phyloP scores from a whole-genome alignment of 768 basidiomycete genomes.

The Tylopilus plumbeoviolaceoides region DNA sequence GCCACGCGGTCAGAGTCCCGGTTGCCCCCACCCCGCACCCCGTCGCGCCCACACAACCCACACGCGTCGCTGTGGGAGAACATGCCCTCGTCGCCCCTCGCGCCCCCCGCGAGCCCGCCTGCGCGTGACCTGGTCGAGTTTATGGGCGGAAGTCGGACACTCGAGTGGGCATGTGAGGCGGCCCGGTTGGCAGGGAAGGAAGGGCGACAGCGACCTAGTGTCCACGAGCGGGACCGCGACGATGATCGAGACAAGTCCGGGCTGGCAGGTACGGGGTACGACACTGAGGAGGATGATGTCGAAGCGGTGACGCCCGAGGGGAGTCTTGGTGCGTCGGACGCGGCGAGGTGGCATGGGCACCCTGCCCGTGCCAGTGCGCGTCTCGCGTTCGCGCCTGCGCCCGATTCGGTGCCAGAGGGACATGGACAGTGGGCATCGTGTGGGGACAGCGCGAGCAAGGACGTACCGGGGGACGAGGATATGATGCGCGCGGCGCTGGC shows the following conservation, averaged over 20 bases:
- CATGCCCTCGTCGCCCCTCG: conserved; percentile 43
- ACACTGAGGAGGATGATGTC: conserved; percentile 58
- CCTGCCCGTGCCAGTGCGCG: too few relatives aligned
- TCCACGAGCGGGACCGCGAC: conserved; percentile 6
- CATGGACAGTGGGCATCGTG: not conserved
- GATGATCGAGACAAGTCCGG: conserved; percentile 8
- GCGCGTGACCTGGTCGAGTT: conserved; percentile 31
- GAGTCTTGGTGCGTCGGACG: conserved; percentile 41
- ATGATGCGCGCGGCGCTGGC: conserved; percentile 69
- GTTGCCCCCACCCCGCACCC: conserved; percentile 27
- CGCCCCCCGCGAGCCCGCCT: conserved; percentile 30
- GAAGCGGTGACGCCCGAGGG: conserved; percentile 65
- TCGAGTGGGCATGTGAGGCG: conserved; percentile 37
- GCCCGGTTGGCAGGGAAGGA: conserved; percentile 48
- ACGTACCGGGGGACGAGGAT: conserved; percentile 48
- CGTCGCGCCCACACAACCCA: conserved; percentile 28
- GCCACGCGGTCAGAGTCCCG: conserved; percentile 31
- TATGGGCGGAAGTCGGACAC: conserved; percentile 24
- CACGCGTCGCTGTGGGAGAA: conserved; percentile 30
- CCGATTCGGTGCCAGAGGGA: not conserved
- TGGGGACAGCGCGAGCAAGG: conserved; percentile 5
- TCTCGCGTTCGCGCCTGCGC: not conserved
- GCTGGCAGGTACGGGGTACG: not conserved
- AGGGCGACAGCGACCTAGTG: conserved; percentile 16
- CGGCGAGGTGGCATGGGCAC: conserved; percentile 38